A percentile compares a stretch with the other conserved stretches of the same genome.
Conservation (phyloP, 768 basidiomycete species). For the Scleroderma bovista region DNA sequence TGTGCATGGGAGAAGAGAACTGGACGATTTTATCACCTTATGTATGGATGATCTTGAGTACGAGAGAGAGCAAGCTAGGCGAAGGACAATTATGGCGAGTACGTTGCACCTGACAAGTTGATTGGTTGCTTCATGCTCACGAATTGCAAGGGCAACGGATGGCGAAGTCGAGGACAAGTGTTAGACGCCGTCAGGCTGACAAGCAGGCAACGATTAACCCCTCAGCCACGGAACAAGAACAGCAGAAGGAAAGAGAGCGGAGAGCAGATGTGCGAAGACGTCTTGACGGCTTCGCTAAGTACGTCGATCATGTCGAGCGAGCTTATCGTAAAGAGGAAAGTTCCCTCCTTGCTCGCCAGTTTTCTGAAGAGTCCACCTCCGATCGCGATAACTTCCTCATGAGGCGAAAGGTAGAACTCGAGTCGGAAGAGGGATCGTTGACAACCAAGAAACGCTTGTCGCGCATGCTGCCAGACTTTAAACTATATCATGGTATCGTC, state of each 20-base stretch:
- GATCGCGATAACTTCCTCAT: conserved; percentile 65
- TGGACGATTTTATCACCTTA: not conserved
- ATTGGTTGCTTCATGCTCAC: not conserved
- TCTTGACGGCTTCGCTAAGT: conserved; percentile 73
- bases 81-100: not conserved
- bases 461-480: conserved; percentile 69
- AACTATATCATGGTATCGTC: conserved; percentile 45
- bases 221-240: not conserved
- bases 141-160: not conserved
- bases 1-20: not conserved
- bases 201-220: not conserved
- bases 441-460: conserved; percentile 67
- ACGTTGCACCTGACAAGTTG: not conserved
- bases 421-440: conserved; percentile 51
- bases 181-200: not conserved
- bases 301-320: conserved; percentile 89
- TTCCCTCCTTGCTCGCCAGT: conserved; percentile 79
- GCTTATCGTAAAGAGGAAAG: conserved; percentile 89
- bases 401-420: conserved; percentile 48
- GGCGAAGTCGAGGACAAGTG: not conserved
- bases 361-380: conserved; percentile 68
- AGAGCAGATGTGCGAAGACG: conserved; percentile 39
- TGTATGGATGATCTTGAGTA: not conserved
- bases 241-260: not conserved
- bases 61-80: not conserved